A percentile compares a stretch with the other conserved stretches of the same genome.
Evolutionary conservation across 257 asterid species (phyloP).

Genomic region (Salvia rosmarinus): DNA sequence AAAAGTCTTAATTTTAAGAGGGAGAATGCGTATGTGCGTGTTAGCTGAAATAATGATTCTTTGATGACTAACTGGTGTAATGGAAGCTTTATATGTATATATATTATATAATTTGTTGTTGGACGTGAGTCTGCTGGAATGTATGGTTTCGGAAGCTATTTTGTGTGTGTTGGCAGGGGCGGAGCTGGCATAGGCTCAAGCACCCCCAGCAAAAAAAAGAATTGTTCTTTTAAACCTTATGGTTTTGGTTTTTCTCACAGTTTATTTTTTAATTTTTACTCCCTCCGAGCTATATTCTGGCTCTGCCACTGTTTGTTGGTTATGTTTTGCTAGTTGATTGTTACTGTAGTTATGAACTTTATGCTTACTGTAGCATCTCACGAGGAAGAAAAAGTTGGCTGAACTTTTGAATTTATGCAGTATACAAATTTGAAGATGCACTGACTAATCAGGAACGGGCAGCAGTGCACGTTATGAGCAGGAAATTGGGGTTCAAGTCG

Average conservation of each 20-base stretch:
- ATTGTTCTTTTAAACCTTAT: too few relatives aligned
- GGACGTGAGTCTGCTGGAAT: too few relatives aligned
- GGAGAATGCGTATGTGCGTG: not conserved
- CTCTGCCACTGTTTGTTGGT: too few relatives aligned
- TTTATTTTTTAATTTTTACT: too few relatives aligned
- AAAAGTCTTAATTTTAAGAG: not conserved
- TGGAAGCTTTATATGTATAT: not conserved
- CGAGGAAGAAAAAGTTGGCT: conserved; percentile 17
- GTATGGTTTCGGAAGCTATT: too few relatives aligned
- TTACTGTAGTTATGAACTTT: not conserved
- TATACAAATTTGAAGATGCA: conserved; percentile 54
- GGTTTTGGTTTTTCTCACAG: too few relatives aligned
- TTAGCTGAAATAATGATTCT: not conserved
- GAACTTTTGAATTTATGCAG: conserved; percentile 50
- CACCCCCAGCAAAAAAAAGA: too few relatives aligned
- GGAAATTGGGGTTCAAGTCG: conserved; percentile 69
- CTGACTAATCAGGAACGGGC: conserved; percentile 64
- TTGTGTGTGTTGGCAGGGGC: too few relatives aligned
- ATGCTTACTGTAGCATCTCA: conserved; percentile 5
- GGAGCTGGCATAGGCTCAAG: too few relatives aligned
- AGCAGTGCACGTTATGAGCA: conserved; percentile 61
- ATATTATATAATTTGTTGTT: not conserved
- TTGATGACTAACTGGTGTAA: conserved; percentile 13
- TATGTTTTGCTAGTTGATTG: not conserved
- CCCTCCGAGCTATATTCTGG: too few relatives aligned